Conservation (phyloP, 306 rosid genomes). For the Cyamopsis tetragonoloba region DNA sequence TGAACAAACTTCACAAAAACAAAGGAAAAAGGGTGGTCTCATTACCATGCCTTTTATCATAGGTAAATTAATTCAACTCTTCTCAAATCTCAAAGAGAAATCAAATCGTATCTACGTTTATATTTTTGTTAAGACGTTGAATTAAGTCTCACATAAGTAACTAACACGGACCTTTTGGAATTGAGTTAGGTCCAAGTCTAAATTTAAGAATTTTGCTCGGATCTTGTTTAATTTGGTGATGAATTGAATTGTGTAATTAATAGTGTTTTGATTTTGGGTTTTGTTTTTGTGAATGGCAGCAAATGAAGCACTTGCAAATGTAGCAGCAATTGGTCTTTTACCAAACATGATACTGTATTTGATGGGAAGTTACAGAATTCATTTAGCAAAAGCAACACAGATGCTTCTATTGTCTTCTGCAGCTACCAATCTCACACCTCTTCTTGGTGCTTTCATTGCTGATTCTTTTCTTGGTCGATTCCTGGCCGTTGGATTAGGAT, state of each 20-base stretch:
- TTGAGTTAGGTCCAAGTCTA: too few relatives aligned
- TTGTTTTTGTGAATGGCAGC: slow-evolving; percentile 34
- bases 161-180: too few relatives aligned
- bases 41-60: slow-evolving; percentile 63
- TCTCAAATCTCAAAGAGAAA: too few relatives aligned
- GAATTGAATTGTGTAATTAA: not conserved
- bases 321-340: slow-evolving; percentile 45
- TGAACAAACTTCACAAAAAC: not conserved
- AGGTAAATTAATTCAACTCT: too few relatives aligned
- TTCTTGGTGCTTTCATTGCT: slow-evolving; percentile 56
- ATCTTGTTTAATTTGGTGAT: not conserved
- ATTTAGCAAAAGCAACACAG: slow-evolving; percentile 41
- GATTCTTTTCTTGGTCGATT: slow-evolving; percentile 74
- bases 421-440: slow-evolving; percentile 45
- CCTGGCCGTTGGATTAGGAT: slow-evolving; percentile 48
- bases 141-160: too few relatives aligned
- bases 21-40: slow-evolving; percentile 42
- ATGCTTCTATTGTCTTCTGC: slow-evolving; percentile 45
- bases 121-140: too few relatives aligned
- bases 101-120: too few relatives aligned
- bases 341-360: slow-evolving; percentile 62
- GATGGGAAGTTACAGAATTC: slow-evolving; percentile 47
- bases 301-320: slow-evolving; percentile 62
- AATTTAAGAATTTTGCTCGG: not conserved
- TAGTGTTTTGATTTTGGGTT: not conserved